phyloP scores from a whole-genome alignment of 2,329 filamentous ascomycete genomes.

The Arthrobotrys pseudoclavata region DNA sequence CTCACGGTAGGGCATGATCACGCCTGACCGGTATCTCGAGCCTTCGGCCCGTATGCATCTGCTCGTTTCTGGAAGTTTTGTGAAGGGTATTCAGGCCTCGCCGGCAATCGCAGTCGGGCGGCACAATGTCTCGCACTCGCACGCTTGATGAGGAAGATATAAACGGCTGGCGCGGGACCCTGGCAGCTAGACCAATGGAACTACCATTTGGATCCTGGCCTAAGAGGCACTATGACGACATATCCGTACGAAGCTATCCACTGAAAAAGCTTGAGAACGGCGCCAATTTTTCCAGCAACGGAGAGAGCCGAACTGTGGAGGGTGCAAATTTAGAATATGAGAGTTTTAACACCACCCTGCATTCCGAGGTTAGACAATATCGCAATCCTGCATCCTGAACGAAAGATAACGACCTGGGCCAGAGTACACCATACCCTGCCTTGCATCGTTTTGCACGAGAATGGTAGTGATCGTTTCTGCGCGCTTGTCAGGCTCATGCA shows the following conservation, averaged over 20 bases:
- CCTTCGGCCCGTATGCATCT: constrained; percentile 1
- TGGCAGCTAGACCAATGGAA: constrained; percentile 22
- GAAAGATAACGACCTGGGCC: constrained; percentile 7
- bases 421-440: not conserved
- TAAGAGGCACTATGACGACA: constrained; percentile 44
- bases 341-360: not conserved
- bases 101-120: not conserved
- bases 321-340: constrained; percentile 31
- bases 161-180: constrained; percentile 53
- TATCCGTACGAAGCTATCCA: constrained; percentile 27
- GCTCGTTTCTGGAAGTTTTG: constrained; percentile 18
- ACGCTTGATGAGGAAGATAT: constrained; percentile 29
- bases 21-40: constrained; percentile 14
- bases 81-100: constrained; percentile 1
- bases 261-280: constrained; percentile 22
- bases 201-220: constrained; percentile 8
- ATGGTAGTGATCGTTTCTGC: constrained; percentile 13
- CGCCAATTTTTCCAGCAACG: constrained; percentile 39
- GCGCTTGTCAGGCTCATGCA: constrained; percentile 32
- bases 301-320: constrained; percentile 33
- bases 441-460: not conserved
- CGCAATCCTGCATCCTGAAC: not conserved
- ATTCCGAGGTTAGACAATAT: not conserved
- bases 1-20: constrained; percentile 23
- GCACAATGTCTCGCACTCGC: constrained; percentile 35